phyloP scores from a whole-genome alignment of 352 stramenopile species.

The Phytophthora agathidicida region DNA sequence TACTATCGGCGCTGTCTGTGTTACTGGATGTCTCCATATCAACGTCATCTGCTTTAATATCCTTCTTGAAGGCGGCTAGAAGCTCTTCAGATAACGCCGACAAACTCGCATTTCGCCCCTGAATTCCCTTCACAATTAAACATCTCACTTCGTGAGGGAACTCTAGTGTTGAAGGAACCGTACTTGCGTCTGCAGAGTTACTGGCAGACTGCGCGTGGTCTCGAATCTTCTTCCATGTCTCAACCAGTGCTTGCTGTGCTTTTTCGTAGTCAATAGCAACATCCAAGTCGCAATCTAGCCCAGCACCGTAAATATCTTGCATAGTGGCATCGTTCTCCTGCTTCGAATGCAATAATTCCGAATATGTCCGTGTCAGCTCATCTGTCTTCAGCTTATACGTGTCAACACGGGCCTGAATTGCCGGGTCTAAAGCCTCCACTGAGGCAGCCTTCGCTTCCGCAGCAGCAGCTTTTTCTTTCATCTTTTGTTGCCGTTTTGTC shows the following conservation, averaged over 20 bases:
- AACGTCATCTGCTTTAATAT: slow-evolving; percentile 7
- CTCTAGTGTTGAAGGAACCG: slow-evolving; percentile 25
- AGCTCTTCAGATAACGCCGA: slow-evolving; percentile 46
- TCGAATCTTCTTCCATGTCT: slow-evolving; percentile 39
- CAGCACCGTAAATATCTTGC: slow-evolving; percentile 78
- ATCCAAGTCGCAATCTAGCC: slow-evolving; percentile 57
- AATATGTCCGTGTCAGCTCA: slow-evolving; percentile 63
- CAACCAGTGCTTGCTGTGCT: slow-evolving; percentile 9
- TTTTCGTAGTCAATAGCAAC: slow-evolving; percentile 25
- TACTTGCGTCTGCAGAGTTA: slow-evolving; percentile 22
- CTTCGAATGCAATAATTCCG: slow-evolving; percentile 35
- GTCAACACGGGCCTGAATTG: slow-evolving; percentile 65
- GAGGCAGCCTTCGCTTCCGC: slow-evolving; percentile 17
- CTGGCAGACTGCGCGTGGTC: slow-evolving; percentile 10
- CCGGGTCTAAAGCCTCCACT: slow-evolving; percentile 53
- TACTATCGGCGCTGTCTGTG: slow-evolving; percentile 6
- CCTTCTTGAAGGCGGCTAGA: slow-evolving; percentile 37
- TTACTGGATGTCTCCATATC: slow-evolving; percentile 5
- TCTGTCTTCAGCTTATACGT: slow-evolving; percentile 79
- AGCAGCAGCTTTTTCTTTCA: slow-evolving; percentile 32
- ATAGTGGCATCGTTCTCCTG: slow-evolving; percentile 42
- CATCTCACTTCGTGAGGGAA: slow-evolving; percentile 53
- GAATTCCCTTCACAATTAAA: slow-evolving; percentile 58
- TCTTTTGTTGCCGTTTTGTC: slow-evolving; percentile 33
- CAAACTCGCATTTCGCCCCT: slow-evolving; percentile 45